phyloP scores from a whole-genome alignment of 1,139 yeast genomes.

The Nadsonia starkeyi-henricii region DNA sequence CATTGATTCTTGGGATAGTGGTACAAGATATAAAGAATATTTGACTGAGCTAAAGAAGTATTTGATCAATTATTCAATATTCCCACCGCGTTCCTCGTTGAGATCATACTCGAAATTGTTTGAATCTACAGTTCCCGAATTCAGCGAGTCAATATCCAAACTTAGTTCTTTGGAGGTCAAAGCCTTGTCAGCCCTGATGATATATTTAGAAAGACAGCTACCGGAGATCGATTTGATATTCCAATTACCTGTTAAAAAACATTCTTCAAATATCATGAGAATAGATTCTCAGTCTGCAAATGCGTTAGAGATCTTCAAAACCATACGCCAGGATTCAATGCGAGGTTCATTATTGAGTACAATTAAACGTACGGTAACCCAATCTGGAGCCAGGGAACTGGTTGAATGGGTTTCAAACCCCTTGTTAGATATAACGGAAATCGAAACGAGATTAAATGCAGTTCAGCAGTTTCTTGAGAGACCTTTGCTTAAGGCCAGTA shows the following conservation, averaged over 20 bases:
- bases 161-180: constrained; percentile 26
- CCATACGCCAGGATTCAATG: constrained; percentile 42
- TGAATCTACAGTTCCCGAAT: not conserved
- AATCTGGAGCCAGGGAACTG: constrained; percentile 66
- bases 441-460: constrained; percentile 45
- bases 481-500: constrained; percentile 23
- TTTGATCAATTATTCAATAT: constrained; percentile 25
- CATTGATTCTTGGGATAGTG: constrained; percentile 22
- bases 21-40: constrained; percentile 44
- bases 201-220: constrained; percentile 42
- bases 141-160: constrained; percentile 16
- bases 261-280: constrained; percentile 44
- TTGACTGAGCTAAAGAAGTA: constrained; percentile 47
- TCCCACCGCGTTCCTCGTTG: constrained; percentile 1
- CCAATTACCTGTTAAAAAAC: constrained; percentile 37
- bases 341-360: constrained; percentile 61
- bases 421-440: constrained; percentile 40
- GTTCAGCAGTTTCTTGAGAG: constrained; percentile 41
- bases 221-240: constrained; percentile 39
- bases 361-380: constrained; percentile 59
- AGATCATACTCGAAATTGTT: constrained; percentile 1
- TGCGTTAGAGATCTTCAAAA: constrained; percentile 58
- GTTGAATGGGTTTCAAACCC: constrained; percentile 82
- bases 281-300: constrained; percentile 75
- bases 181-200: constrained; percentile 42